Percentiles rank a stretch among this genome's conserved stretches.
Conservation (phyloP, 495 filamentous ascomycete species). For the Cairneyella variabilis region DNA sequence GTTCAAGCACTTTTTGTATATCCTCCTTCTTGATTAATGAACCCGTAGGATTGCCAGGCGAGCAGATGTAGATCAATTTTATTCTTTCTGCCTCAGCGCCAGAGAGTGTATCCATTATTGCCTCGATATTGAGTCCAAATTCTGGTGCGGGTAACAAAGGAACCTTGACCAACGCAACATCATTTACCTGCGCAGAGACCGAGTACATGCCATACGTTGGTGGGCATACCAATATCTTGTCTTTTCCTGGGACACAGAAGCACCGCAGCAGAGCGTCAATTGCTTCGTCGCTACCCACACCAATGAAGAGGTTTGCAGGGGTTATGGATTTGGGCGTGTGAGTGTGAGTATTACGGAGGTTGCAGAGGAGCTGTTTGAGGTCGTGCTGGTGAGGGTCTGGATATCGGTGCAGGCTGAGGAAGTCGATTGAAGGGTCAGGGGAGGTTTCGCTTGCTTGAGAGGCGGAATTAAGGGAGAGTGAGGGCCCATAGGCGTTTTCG, state of each 20-base stretch:
- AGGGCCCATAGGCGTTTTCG: conserved; percentile 92
- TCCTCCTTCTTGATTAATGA: conserved; percentile 73
- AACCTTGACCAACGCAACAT: conserved; percentile 79
- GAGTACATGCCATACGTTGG: conserved; percentile 99
- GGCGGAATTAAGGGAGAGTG: conserved; percentile 35
- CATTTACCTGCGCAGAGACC: conserved; percentile 91
- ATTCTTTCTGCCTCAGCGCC: conserved; percentile 53
- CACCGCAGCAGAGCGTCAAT: conserved; percentile 90
- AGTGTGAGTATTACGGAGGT: conserved; percentile 78
- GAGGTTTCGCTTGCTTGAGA: not conserved
- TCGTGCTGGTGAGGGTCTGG: conserved; percentile 90
- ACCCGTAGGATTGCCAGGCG: conserved; percentile 90
- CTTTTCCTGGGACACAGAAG: conserved; percentile 83
- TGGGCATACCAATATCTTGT: conserved; percentile 90
- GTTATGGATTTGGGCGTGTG: conserved; percentile 72
- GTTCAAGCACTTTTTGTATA: conserved; percentile 68
- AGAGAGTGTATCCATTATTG: conserved; percentile 60
- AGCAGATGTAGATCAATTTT: conserved; percentile 89
- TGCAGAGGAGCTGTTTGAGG: conserved; percentile 83
- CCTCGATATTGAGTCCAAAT: conserved; percentile 68
- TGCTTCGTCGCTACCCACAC: conserved; percentile 93
- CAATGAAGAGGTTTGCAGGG: conserved; percentile 85
- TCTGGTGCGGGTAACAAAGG: conserved; percentile 56
- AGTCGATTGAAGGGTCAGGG: conserved; percentile 41
- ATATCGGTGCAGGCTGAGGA: conserved; percentile 83